These are phyloP conservation scores for Cercospora sesami DNA, from an alignment of 2,329 filamentous ascomycete genomes.

Conservation along the genomic window DNA sequence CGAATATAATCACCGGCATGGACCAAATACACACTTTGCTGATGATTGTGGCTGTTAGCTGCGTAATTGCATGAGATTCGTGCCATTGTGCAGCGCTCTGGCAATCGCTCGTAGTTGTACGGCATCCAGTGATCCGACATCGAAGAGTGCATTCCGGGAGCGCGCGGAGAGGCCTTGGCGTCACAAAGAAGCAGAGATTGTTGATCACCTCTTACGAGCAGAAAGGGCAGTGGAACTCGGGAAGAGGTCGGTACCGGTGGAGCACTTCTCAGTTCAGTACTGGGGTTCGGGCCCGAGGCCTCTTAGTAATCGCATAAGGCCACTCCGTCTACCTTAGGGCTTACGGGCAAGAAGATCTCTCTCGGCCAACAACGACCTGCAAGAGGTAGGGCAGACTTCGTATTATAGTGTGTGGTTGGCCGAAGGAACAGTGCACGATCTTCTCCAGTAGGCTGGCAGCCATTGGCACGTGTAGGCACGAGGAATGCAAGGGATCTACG, in stretches of 20 bases:
- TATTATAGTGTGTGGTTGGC: neutral
- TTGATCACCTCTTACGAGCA: neutral
- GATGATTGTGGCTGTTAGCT: neutral
- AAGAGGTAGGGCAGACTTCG: neutral
- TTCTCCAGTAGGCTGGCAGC: neutral
- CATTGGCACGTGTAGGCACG: neutral
- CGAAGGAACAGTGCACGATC: neutral
- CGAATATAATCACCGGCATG: neutral
- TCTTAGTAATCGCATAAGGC: neutral
- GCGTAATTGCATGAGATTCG: neutral
- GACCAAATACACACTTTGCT: neutral
- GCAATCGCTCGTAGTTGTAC: neutral
- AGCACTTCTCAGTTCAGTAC: neutral
- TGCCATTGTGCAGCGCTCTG: neutral
- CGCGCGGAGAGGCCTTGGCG: neutral
- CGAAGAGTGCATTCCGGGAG: neutral
- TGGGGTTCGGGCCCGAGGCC: neutral
- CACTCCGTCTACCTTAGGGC: neutral
- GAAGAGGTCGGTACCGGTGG: neutral
- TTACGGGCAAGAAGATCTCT: neutral
- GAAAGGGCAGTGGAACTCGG: neutral
- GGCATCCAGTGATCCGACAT: neutral
- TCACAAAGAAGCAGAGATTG: neutral
- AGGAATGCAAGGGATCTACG: neutral
- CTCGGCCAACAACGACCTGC: neutral